These are phyloP conservation scores for Aspergillus udagawae DNA, from an alignment of 2,329 filamentous ascomycete species.

Conservation along the genomic window DNA sequence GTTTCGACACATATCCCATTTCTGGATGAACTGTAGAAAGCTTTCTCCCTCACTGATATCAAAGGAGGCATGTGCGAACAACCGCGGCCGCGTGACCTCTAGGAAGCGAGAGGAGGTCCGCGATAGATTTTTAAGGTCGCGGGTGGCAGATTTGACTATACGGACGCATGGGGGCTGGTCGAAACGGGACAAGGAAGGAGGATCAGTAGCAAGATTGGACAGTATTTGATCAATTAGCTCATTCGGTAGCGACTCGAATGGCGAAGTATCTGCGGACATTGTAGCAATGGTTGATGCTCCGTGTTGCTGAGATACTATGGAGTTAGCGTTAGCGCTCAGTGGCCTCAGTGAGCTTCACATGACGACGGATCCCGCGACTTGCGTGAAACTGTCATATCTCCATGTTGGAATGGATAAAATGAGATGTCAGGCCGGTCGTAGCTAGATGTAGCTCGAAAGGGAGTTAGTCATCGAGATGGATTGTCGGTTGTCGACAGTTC, in stretches of 20 bases:
- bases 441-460: too few species aligned
- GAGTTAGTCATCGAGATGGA: background rate
- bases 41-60: slow-evolving; percentile 30
- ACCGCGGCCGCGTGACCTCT: slow-evolving; percentile 47
- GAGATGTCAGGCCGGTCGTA: too few species aligned
- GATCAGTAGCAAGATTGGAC: slow-evolving; percentile 47
- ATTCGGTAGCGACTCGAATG: slow-evolving; percentile 49
- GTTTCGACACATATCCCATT: slow-evolving; percentile 29
- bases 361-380: background rate
- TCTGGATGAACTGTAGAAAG: slow-evolving; percentile 38
- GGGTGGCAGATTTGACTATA: slow-evolving; percentile 37
- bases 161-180: slow-evolving; percentile 47
- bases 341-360: slow-evolving; percentile 9
- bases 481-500: background rate
- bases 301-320: slow-evolving; percentile 3
- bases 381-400: background rate
- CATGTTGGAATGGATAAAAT: background rate
- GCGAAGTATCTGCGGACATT: slow-evolving; percentile 17
- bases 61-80: slow-evolving; percentile 55
- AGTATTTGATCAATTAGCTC: slow-evolving; percentile 60
- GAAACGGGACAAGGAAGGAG: slow-evolving; percentile 48
- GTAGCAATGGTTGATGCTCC: background rate
- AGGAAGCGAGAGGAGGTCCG: slow-evolving; percentile 54
- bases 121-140: slow-evolving; percentile 55
- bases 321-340: slow-evolving; percentile 4